Conservation (phyloP, 2,329 filamentous ascomycete species). For the Aspergillus novofumigatus region DNA sequence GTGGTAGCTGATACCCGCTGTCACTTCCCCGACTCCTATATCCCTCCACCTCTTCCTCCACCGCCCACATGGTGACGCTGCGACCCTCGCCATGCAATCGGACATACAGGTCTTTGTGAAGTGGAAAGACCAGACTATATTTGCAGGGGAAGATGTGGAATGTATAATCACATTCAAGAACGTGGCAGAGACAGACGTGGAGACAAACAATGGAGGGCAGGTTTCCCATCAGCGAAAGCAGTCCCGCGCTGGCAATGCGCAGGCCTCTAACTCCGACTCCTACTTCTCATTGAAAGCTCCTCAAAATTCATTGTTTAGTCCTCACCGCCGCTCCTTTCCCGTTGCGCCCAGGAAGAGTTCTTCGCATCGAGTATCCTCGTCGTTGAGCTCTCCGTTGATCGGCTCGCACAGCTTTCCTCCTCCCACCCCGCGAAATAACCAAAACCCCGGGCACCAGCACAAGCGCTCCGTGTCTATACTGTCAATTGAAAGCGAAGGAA, state of each 20-base stretch:
- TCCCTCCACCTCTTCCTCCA: conserved; percentile 5
- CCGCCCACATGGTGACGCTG: conserved; percentile 30
- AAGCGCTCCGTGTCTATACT: conserved; percentile 78
- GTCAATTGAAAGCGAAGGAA: conserved; percentile 60
- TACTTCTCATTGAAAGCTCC: conserved; percentile 38
- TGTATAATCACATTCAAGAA: conserved; percentile 98
- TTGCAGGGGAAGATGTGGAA: conserved; percentile 91
- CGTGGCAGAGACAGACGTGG: conserved; percentile 49
- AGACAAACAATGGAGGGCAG: conserved; percentile 26
- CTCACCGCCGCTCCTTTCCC: conserved; percentile 33
- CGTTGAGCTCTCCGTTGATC: conserved; percentile 36
- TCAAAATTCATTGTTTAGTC: conserved; percentile 32
- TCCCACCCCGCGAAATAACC: conserved; percentile 29
- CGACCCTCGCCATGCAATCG: conserved; percentile 46
- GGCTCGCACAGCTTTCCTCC: conserved; percentile 41
- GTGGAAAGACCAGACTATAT: conserved; percentile 92
- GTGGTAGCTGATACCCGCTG: background rate
- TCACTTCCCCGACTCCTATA: background rate
- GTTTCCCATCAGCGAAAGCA: conserved; percentile 33
- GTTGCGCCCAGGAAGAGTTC: conserved; percentile 30
- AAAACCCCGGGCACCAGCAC: conserved; percentile 54
- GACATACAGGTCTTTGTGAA: conserved; percentile 94
- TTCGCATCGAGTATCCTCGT: conserved; percentile 37
- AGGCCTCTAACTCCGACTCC: conserved; percentile 30
- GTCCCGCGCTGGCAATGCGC: conserved; percentile 32